Base-by-base conservation (phyloP, 1,284 basidiomycete genomes). In the Erythrobasidium hasegawianum region DNA sequence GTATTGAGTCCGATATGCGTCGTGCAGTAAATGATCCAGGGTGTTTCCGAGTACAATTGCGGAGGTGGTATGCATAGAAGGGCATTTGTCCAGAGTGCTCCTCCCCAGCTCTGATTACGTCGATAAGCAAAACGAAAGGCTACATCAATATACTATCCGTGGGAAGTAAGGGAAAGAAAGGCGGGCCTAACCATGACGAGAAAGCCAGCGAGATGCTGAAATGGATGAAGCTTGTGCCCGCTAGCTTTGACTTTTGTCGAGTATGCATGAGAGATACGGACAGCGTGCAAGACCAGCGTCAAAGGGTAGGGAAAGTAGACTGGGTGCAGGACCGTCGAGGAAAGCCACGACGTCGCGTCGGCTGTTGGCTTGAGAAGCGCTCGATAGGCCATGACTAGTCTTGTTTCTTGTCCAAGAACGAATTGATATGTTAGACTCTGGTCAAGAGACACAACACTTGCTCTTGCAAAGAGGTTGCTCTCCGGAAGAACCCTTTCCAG, bases 11-110 rank as follows among this genome's bases (percentile, higher is more conserved):
- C 40, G 40, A 68, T 56, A 33, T 68, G 66, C 14, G 45, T 47
- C 13, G 59, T 43, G 53, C 66, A 60, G 59, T 68, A 68, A 43
- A 61, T 61, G 41, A 68, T 62, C 66, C 66, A 68, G 3, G 66
- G 66, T 18, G 66, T 60, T 24, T 18, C 10, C 14, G 66, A 68
- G 53, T 61, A 60, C 50, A 68, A 43, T 50, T 68, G 66, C n/a
- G 59, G 59, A 14, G 66, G 66, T 8, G 66, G 58, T 29, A 49
- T 49, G 18, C 59, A 61, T 2, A 68, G 66, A 4, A 68, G 59
- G 11, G 45, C 43, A 43, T 68, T 60, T 39, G 53, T 59, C 54
- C 66, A 61, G 50, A 68, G 57, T 8, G 59, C 66, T 9, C 66
- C 66, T 50, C 66, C 66, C 66, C 66, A 68, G 27, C 59, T 24